Evolutionary conservation across 495 filamentous ascomycete genomes (phyloP), one percentile per base, ranked within the genome.

Genomic region (Penicillium riverlandense): DNA sequence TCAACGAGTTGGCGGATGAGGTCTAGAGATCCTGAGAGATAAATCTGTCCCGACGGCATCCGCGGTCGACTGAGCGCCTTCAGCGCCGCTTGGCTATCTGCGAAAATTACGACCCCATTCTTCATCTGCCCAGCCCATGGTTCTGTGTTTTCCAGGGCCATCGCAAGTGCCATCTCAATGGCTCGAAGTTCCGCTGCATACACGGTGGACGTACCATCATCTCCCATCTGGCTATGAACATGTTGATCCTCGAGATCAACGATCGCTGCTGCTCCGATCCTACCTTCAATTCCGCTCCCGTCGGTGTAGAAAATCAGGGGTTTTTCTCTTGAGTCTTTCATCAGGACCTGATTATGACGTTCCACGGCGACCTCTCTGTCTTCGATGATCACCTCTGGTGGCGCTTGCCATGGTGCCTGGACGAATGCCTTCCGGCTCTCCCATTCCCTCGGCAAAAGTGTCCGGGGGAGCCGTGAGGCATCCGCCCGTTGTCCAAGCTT

Each of bases 371-470:
- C n/a, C n/a, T n/a, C n/a, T n/a, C n/a, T n/a, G n/a, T 44, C 43
- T 8, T 50, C 36, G 39, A 53, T 49, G 16, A 40, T 27, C 8
- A 57, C 46, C 27, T 37, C 13, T 38, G 50, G 49, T 40, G 33
- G 40, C 11, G 29, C 40, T 15, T 44, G 45, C 52, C 43, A 58
- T 35, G 48, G 52, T 41, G 35, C 12, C 16, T 28, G 43, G 40
- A 50, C 34, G 46, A 42, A 55, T 40, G 48, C 51, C 22, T 49
- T 13, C 15, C 51, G 42, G 10, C 41, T 58, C 43, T 56, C 49
- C 49, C 49, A 49, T 12, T 33, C 12, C 0, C 41, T 29, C 32
- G n/a, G 36, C 39, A 12, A 50, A 1, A 27, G 41, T 28, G 13
- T 35, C 32, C 16, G 22, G 45, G 44, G 41, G 48, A 47, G 39